A percentile compares a stretch with the other conserved stretches of the same genome.
Conservation (phyloP, 345 rosid species). For the Eucalyptus curtisii region DNA sequence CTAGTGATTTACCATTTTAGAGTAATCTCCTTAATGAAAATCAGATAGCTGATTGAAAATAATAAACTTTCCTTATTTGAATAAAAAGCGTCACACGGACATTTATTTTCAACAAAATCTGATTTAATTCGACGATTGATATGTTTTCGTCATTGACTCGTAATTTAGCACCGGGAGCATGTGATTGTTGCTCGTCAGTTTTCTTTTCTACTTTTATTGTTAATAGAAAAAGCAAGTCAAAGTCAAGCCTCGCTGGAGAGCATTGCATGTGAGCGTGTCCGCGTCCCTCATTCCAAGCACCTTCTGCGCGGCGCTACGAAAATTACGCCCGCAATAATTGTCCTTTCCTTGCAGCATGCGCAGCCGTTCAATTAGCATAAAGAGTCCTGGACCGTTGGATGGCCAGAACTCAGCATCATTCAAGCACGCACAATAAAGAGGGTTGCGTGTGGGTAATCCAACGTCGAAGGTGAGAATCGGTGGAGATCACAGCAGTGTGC, state of each 20-base stretch:
- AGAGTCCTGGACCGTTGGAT: not conserved
- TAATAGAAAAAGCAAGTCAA: too few species aligned
- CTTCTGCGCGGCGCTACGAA: conserved; percentile 38
- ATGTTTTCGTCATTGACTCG: not conserved
- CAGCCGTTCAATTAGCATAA: not conserved
- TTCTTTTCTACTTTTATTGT: too few species aligned
- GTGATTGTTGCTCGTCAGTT: too few species aligned
- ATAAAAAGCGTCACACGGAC: too few species aligned
- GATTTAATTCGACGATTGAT: conserved; percentile 16
- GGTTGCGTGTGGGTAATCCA: not conserved
- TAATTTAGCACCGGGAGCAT: too few species aligned
- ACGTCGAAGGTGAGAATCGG: not conserved
- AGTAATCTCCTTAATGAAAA: too few species aligned
- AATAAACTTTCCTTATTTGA: too few species aligned
- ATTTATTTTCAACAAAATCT: conserved; percentile 27
- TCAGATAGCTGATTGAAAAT: too few species aligned
- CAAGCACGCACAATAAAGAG: not conserved
- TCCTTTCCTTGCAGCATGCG: not conserved
- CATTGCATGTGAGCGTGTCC: too few species aligned
- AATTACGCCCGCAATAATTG: conserved; percentile 22
- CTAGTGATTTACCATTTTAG: too few species aligned
- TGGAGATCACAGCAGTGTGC: not conserved
- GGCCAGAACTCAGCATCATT: not conserved
- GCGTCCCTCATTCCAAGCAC: conserved; percentile 9
- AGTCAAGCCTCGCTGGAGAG: too few species aligned